Evolutionary conservation across 108 stramenopile species (phyloP).

Genomic region (Epithemia pelagica): DNA sequence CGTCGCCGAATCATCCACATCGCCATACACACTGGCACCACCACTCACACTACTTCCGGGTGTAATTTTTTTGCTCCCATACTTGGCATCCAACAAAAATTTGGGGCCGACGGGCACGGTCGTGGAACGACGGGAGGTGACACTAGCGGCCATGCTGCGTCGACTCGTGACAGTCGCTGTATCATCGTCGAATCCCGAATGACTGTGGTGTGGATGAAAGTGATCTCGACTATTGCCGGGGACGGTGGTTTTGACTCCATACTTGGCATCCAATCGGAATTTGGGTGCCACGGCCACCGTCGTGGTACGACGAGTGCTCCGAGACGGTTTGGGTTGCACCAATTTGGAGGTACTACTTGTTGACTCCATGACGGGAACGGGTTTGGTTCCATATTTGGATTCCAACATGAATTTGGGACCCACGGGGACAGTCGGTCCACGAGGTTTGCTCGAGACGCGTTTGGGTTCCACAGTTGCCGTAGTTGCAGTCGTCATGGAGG

Average conservation of each 20-base stretch:
- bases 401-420: conserved; percentile 1
- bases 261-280: not conserved
- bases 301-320: not conserved
- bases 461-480: no score
- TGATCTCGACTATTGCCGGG: not conserved
- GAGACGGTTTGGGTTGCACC: not conserved
- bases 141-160: not conserved
- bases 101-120: not conserved
- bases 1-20: no score
- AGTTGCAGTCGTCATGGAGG: not conserved
- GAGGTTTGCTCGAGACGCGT: not conserved
- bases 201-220: no score
- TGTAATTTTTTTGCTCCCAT: not conserved
- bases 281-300: not conserved
- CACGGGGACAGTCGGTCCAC: not conserved
- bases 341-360: not conserved
- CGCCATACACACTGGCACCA: no score
- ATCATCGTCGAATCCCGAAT: not conserved
- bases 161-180: not conserved
- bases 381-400: not conserved
- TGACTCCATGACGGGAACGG: not conserved
- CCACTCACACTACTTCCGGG: no score
- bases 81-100: not conserved
- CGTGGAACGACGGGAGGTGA: no score
- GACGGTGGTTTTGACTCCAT: not conserved